Evolutionary conservation across 306 rosid genomes (phyloP).

Genomic region (Cercis canadensis): DNA sequence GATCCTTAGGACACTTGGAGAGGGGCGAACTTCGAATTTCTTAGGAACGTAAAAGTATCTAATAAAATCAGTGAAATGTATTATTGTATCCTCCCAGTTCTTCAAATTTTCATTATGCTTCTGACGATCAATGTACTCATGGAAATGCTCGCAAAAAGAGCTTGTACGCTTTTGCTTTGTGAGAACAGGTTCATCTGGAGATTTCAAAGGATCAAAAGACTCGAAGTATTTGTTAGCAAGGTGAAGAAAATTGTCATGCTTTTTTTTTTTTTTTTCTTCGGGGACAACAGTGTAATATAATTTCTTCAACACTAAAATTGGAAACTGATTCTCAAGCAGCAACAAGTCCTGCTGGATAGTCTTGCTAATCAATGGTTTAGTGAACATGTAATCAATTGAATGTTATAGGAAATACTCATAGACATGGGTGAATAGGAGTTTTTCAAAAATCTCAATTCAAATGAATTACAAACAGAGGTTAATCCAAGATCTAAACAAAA

Average conservation of each 20-base stretch:
- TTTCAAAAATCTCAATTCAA: no score
- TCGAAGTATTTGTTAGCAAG: conserved; percentile 39
- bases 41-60: conserved; percentile 48
- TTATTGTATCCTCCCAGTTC: not conserved
- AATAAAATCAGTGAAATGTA: conserved; percentile 58
- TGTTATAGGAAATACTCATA: no score
- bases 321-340: conserved; percentile 64
- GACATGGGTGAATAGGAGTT: no score
- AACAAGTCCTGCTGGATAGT: conserved; percentile 49
- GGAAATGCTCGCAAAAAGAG: no score
- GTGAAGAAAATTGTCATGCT: conserved; percentile 12
- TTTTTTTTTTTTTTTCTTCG: not conserved
- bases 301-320: conserved; percentile 38
- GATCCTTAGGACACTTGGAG: conserved; percentile 24
- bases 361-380: conserved; percentile 52
- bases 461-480: no score
- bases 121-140: no score
- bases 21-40: not conserved
- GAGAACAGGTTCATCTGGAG: no score
- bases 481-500: no score
- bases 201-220: conserved; percentile 21
- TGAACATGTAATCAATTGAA: conserved; percentile 44
- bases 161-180: no score
- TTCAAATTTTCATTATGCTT: not conserved
- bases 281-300: conserved; percentile 36